Conservation (phyloP, 2,329 filamentous ascomycete genomes). For the Xylariaceae sp. region DNA sequence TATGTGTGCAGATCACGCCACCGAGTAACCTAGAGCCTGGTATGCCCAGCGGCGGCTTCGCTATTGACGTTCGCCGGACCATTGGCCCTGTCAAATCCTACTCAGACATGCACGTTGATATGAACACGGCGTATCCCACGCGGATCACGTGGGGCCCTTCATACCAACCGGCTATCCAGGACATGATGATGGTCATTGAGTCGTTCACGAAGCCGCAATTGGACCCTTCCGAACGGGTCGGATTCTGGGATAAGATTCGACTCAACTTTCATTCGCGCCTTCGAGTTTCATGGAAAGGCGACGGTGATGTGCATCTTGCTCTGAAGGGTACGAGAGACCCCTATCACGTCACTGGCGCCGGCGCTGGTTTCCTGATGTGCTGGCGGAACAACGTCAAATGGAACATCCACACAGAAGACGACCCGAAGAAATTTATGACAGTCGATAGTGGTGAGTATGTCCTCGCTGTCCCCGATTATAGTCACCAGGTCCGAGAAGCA, state of each 20-base stretch:
- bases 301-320: conserved; percentile 89
- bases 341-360: conserved; percentile 85
- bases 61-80: conserved; percentile 80
- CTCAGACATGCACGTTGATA: conserved; percentile 83
- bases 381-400: conserved; percentile 92
- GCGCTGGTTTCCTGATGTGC: conserved; percentile 95
- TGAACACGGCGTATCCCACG: conserved; percentile 88
- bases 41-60: conserved; percentile 57
- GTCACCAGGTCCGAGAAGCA: conserved; percentile 70
- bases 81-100: conserved; percentile 95
- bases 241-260: conserved; percentile 98
- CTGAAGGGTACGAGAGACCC: conserved; percentile 90
- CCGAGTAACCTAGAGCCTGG: conserved; percentile 52
- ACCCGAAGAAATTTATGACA: conserved; percentile 89
- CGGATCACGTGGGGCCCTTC: conserved; percentile 95
- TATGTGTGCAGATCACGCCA: conserved; percentile 78
- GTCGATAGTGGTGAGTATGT: conserved; percentile 95
- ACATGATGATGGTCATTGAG: conserved; percentile 99
- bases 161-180: conserved; percentile 95
- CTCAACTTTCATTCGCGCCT: conserved; percentile 90
- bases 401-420: conserved; percentile 75
- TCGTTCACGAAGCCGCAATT: conserved; percentile 94
- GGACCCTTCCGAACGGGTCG: conserved; percentile 86
- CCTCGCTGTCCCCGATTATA: conserved; percentile 88
- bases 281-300: conserved; percentile 84